A percentile compares a stretch with the other conserved stretches of the same genome.
phyloP scores from a whole-genome alignment of 805 yeast species.

The Metschnikowia colocasiae region DNA sequence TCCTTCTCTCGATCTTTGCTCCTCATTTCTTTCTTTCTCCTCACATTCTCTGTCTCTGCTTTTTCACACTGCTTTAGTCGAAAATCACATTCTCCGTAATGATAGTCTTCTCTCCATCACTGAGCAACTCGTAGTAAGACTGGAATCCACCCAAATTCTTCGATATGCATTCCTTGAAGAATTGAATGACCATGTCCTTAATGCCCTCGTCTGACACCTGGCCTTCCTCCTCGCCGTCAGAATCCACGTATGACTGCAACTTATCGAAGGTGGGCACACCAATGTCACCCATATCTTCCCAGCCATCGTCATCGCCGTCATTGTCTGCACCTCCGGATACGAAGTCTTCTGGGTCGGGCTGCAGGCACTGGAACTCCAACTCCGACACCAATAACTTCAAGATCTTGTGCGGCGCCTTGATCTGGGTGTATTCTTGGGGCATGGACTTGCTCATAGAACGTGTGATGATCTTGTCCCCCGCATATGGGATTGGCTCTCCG shows the following conservation, averaged over 20 bases:
- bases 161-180: constrained; percentile 55
- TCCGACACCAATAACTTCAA: constrained; percentile 68
- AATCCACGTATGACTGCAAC: constrained; percentile 53
- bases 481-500: constrained; percentile 70
- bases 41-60: not conserved
- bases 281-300: constrained; percentile 75
- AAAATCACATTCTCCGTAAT: constrained; percentile 49
- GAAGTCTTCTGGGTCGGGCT: constrained; percentile 42
- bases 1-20: not conserved
- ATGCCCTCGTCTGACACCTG: constrained; percentile 32
- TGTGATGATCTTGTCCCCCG: constrained; percentile 67
- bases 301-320: constrained; percentile 43
- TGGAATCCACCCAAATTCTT: constrained; percentile 51
- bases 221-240: constrained; percentile 32
- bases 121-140: constrained; percentile 44
- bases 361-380: constrained; percentile 58
- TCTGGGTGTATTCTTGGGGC: constrained; percentile 59
- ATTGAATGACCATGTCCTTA: constrained; percentile 41
- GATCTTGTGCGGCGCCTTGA: constrained; percentile 70
- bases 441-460: constrained; percentile 74
- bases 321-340: constrained; percentile 22
- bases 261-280: constrained; percentile 63
- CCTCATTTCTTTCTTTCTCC: not conserved
- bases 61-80: constrained; percentile 6
- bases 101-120: constrained; percentile 51